Percentiles rank a stretch among this genome's conserved stretches.
Conservation (phyloP, 2,329 filamentous ascomycete species). For the Boeremia exigua region DNA sequence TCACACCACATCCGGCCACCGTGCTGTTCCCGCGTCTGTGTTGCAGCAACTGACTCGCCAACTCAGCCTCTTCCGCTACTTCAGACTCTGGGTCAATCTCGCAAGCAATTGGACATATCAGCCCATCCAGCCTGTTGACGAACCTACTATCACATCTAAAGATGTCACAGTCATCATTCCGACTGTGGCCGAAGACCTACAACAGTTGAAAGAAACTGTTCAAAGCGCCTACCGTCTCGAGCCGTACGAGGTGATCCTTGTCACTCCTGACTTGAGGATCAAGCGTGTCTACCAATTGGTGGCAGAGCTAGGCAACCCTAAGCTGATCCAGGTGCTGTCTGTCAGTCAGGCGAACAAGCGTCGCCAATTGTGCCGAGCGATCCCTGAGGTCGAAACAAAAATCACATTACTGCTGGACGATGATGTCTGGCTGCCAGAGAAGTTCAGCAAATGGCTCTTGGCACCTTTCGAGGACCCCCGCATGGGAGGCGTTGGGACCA, state of each 20-base stretch:
- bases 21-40: slow-evolving; percentile 7
- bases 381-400: slow-evolving; percentile 80
- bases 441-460: slow-evolving; percentile 87
- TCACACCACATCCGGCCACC: slow-evolving; percentile 9
- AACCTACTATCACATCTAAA: slow-evolving; percentile 77
- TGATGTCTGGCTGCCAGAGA: slow-evolving; percentile 90
- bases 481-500: slow-evolving; percentile 91
- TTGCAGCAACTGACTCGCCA: slow-evolving; percentile 30
- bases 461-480: slow-evolving; percentile 85
- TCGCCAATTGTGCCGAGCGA: slow-evolving; percentile 88
- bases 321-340: slow-evolving; percentile 74
- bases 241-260: slow-evolving; percentile 77
- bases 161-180: slow-evolving; percentile 96
- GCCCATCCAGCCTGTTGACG: slow-evolving; percentile 80
- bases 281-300: slow-evolving; percentile 69
- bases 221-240: slow-evolving; percentile 75
- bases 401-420: slow-evolving; percentile 96
- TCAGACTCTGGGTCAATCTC: slow-evolving; percentile 83
- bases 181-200: slow-evolving; percentile 85
- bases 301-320: slow-evolving; percentile 50
- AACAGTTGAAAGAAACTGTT: slow-evolving; percentile 82
- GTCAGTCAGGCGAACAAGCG: slow-evolving; percentile 93
- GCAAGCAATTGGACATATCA: slow-evolving; percentile 79
- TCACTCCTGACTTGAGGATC: slow-evolving; percentile 83
- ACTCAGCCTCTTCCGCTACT: slow-evolving; percentile 81